Evolutionary conservation across 139 green algal species (phyloP).

Genomic region (Chlamydomonas schloesseri): DNA sequence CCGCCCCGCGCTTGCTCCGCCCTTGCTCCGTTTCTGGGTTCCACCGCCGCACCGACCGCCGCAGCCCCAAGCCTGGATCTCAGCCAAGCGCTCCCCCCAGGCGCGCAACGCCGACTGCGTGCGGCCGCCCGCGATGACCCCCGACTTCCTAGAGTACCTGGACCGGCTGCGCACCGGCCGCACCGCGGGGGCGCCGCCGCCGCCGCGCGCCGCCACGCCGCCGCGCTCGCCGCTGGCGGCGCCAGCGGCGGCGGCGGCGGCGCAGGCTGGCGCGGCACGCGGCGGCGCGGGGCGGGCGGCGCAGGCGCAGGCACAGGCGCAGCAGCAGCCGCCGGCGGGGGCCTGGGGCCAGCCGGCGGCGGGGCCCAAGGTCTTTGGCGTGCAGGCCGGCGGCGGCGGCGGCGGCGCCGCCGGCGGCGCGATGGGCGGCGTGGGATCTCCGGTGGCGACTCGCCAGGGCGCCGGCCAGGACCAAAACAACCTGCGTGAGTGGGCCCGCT

Average conservation of each 20-base stretch:
- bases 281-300: not conserved
- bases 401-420: too few species aligned
- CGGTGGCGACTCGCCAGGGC: too few species aligned
- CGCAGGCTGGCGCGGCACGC: not conserved
- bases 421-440: not conserved
- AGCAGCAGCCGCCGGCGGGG: not conserved
- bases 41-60: not conserved
- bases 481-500: too few species aligned
- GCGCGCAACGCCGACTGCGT: conserved; percentile 7
- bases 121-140: not conserved
- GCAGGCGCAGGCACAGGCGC: not conserved
- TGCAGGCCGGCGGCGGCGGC: too few species aligned
- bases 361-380: too few species aligned
- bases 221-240: too few species aligned
- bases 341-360: too few species aligned
- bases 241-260: not conserved
- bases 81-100: not conserved
- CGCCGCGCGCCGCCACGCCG: not conserved
- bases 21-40: too few species aligned
- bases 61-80: conserved; percentile 6
- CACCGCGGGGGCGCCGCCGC: not conserved
- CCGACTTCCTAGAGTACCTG: conserved; percentile 2
- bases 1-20: too few species aligned
- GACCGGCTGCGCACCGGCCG: not conserved
- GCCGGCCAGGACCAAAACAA: too few species aligned